These are phyloP conservation scores for Torulaspora franciscae DNA, from an alignment of 805 yeast species.

Conservation along the genomic window DNA sequence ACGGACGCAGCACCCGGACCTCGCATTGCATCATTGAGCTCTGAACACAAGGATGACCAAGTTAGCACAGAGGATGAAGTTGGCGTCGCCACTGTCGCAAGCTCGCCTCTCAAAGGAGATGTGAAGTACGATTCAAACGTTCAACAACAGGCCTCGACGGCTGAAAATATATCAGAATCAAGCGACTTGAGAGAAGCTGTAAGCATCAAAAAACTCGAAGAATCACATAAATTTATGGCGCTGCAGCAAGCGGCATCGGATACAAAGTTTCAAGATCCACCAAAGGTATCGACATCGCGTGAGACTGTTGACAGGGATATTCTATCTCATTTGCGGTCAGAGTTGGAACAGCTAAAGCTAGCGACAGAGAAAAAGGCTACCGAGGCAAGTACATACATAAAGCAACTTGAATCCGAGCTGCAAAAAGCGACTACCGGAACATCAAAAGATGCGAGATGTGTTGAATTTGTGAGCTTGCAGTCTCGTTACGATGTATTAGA, in stretches of 20 bases:
- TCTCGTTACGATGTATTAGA: constrained; percentile 32
- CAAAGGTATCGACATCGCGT: background rate
- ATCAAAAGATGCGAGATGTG: constrained; percentile 29
- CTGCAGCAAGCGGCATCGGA: background rate
- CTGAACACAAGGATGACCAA: constrained; percentile 8
- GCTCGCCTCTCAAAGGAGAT: constrained; percentile 22
- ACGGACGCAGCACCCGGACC: constrained; percentile 5
- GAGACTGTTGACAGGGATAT: constrained; percentile 27
- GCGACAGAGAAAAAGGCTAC: constrained; percentile 50
- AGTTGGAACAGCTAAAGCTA: constrained; percentile 37
- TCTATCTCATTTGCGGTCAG: constrained; percentile 33
- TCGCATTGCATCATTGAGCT: constrained; percentile 10
- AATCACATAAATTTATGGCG: background rate
- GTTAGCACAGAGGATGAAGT: constrained; percentile 13
- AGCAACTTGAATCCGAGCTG: constrained; percentile 42
- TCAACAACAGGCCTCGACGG: background rate
- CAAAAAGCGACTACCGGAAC: constrained; percentile 21
- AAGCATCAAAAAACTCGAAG: constrained; percentile 9
- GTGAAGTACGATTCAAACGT: constrained; percentile 12
- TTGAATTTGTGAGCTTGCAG: constrained; percentile 17
- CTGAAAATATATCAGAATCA: constrained; percentile 3
- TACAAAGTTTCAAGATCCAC: background rate
- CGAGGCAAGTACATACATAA: constrained; percentile 53
- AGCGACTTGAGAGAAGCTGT: constrained; percentile 14
- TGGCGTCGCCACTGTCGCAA: constrained; percentile 21